Evolutionary conservation across 2,329 filamentous ascomycete genomes (phyloP).

Genomic region (Penicillium sp.): DNA sequence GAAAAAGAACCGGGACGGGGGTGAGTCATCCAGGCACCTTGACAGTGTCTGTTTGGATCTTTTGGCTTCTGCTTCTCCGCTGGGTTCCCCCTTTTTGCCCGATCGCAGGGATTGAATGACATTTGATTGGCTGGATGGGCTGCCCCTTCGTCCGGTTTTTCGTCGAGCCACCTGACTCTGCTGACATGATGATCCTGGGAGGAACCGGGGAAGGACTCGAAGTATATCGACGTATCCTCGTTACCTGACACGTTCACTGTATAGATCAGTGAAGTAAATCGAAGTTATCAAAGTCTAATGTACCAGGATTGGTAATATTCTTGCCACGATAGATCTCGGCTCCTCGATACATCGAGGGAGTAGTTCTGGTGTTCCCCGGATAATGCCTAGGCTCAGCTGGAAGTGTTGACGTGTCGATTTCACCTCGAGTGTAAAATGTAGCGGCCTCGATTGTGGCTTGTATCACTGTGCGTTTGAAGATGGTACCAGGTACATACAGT

Average conservation of each 20-base stretch:
- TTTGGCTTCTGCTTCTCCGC: slow-evolving; percentile 1
- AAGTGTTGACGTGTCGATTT: slow-evolving; percentile 8
- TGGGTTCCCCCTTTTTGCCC: not conserved
- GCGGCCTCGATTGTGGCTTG: slow-evolving; percentile 4
- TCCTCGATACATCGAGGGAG: slow-evolving; percentile 1
- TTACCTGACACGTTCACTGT: not conserved
- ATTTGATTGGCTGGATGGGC: not conserved
- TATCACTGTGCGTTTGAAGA: not conserved
- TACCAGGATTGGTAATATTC: not conserved
- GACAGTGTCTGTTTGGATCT: not conserved
- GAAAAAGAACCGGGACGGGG: slow-evolving; percentile 35
- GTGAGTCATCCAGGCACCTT: slow-evolving; percentile 29
- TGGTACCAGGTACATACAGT: not conserved
- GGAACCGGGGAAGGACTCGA: slow-evolving; percentile 8
- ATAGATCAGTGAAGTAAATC: not conserved
- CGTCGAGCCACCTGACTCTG: slow-evolving; percentile 15
- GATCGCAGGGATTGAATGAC: not conserved
- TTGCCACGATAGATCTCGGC: slow-evolving; percentile 2
- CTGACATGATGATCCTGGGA: slow-evolving; percentile 7
- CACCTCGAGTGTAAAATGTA: not conserved
- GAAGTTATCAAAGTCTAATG: slow-evolving; percentile 4
- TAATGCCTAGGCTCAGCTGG: not conserved
- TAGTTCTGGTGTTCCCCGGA: not conserved
- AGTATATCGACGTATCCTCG: not conserved
- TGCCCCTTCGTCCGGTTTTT: slow-evolving; percentile 3